Base-by-base conservation (phyloP, 805 yeast species). In the Pichia exigua region DNA sequence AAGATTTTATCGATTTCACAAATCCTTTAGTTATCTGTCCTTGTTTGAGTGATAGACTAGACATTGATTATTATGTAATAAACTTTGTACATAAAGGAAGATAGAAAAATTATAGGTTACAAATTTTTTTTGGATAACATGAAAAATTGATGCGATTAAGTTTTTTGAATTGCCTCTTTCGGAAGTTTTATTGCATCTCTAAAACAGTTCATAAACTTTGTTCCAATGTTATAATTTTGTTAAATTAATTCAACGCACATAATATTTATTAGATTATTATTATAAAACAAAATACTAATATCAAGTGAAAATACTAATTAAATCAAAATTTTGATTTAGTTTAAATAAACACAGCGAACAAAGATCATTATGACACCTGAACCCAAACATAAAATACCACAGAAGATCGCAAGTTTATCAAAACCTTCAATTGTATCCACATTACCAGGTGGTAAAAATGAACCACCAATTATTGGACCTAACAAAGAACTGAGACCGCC, bases 21-120 rank as follows among this genome's bases (percentile, higher is more conserved):
- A 57, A 66, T 0, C 95, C 97, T 28, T 65, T 65, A 58, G 84
- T 82, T 0, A 87, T 68, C 24, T 73, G 65, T 18, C 79, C 81
- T 21, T 35, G 38, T 27, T 50, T 26, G 7, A 49, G 4, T 9
- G 13, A 15, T 7, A 46, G 26, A 27, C 41, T 28, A 9, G 50
- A 40, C 56, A 54, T 54, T 9, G 4, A 18, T 17, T 20, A 15
- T 17, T 35, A n/a, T 35, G 6, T 17, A 4, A 35, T 35, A 17
- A 35, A 35, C 11, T 17, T n/a, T 9, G 39, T 17, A 38, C 17
- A 22, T 38, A 4, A 4, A 38, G 17, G 6, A n/a, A 38, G 6
- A n/a, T 10, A 38, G 13, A 38, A 38, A 17, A 38, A 38, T 13
- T 30, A 30, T 3, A 9, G 7, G 3, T 30, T 13, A 30, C n/a